phyloP scores from a whole-genome alignment of 139 green algal genomes.

The Chlamydomonas incerta region DNA sequence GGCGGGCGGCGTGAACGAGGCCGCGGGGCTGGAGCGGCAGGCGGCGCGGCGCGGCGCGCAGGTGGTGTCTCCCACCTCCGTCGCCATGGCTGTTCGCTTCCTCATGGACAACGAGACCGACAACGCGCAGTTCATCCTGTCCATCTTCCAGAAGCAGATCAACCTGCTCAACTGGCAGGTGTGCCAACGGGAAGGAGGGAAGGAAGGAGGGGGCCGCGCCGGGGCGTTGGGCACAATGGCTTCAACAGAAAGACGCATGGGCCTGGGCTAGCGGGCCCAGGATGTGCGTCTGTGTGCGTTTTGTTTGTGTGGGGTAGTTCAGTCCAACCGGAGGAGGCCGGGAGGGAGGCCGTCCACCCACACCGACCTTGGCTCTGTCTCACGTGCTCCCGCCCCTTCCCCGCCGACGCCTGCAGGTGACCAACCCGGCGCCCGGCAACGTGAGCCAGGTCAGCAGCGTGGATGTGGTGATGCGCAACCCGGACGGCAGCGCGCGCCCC shows the following conservation, averaged over 20 bases:
- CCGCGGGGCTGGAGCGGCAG: background rate
- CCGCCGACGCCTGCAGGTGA: background rate
- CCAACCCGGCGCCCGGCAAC: slow-evolving; percentile 21
- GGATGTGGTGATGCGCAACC: slow-evolving; percentile 4
- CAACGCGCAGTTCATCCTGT: slow-evolving; percentile 10
- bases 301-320: too few relatives aligned
- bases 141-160: slow-evolving; percentile 5
- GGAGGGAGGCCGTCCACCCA: too few relatives aligned
- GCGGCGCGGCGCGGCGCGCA: background rate
- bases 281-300: too few relatives aligned
- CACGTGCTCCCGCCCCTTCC: too few relatives aligned
- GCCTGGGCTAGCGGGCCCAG: too few relatives aligned
- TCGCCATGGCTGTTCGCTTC: background rate
- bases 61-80: background rate
- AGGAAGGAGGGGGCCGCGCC: too few relatives aligned
- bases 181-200: too few relatives aligned
- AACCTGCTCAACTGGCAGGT: slow-evolving; percentile 5
- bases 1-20: background rate
- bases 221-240: too few relatives aligned
- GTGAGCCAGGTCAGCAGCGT: background rate
- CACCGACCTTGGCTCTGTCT: too few relatives aligned
- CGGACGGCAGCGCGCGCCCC: background rate
- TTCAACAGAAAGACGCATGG: too few relatives aligned
- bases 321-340: too few relatives aligned
- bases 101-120: slow-evolving; percentile 29